phyloP scores from a whole-genome alignment of 352 stramenopile genomes.

The Nothophytophthora sp. region DNA sequence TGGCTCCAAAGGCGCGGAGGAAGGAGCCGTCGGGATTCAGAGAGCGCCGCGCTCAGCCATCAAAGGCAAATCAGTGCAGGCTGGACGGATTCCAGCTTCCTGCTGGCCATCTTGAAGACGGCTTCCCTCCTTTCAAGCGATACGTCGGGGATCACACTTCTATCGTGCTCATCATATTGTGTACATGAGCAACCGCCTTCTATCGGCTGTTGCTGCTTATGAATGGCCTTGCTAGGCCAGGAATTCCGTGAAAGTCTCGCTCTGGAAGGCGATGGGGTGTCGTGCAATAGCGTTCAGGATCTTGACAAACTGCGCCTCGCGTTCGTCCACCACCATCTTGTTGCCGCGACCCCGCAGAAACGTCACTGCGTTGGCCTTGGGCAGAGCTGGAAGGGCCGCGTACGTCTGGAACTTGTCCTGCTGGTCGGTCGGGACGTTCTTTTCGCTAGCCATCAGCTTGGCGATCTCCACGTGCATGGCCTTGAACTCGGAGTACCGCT shows the following conservation, averaged over 20 bases:
- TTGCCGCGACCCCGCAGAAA: conserved; percentile 50
- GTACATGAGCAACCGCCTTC: conserved; percentile 4
- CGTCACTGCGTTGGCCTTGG: conserved; percentile 38
- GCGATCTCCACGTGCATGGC: conserved; percentile 47
- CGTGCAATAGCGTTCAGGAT: conserved; percentile 65
- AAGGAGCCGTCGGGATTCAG: no score
- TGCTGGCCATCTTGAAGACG: no score
- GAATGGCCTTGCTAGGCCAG: conserved; percentile 28
- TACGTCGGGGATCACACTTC: no score
- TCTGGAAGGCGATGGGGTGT: conserved; percentile 55
- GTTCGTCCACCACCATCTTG: conserved; percentile 54
- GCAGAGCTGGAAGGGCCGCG: conserved; percentile 57
- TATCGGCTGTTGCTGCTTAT: conserved; percentile 1
- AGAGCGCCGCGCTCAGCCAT: no score
- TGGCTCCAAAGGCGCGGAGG: no score
- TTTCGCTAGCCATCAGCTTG: conserved; percentile 57
- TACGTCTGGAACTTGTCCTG: conserved; percentile 61
- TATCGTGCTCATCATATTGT: no score
- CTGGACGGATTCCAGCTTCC: no score
- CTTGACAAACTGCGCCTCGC: conserved; percentile 56
- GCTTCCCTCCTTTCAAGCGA: no score
- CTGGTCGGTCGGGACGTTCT: conserved; percentile 45
- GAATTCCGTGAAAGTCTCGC: conserved; percentile 47
- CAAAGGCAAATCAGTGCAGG: no score
- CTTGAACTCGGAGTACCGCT: conserved; percentile 84